Base-by-base conservation (phyloP, 352 stramenopile genomes). In the Pythium chondricola region DNA sequence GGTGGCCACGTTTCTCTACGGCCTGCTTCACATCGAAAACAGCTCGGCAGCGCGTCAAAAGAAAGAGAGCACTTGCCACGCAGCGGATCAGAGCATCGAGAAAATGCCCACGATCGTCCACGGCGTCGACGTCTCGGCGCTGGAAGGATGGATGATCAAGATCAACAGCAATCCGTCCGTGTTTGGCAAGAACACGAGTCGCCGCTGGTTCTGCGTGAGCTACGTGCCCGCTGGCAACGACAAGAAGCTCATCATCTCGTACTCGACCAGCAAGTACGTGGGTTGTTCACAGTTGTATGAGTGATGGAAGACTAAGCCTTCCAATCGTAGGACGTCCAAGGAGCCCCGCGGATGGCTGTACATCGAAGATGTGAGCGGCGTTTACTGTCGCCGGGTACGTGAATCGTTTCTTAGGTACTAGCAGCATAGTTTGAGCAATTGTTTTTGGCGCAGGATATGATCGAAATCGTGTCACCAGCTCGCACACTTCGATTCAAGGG, bases 121-220 rank as follows among this genome's bases (percentile, higher is more conserved):
- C 27, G 81, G 81, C 30, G 76, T 92, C 17, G 76, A 92, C 50
- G 89, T 92, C 66, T 83, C 75, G 45, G 73, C 75, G 61, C 67
- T 89, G 24, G 81, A 92, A 55, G 81, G 81, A 25, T 92, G 78
- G 77, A 85, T 92, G 76, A 49, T 85, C 58, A 92, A 92, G 57
- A 86, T 90, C 72, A 88, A 92, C 52, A 89, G 62, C 69, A 89
- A 89, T 25, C 77, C 74, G 40, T 83, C 71, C 22, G 66, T 89
- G 58, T 92, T 92, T 27, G 76, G 78, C 48, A 87, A 86, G 56
- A 80, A 64, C 53, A 78, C 61, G 55, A 88, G 75, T 42, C 75
- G 80, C 3, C 61, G 81, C 5, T 92, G 81, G 81, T 92, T 92
- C 67, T 71, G 74, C 43, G 75, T 92, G 31, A 70, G 62, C 35